These are phyloP conservation scores for Neckera pumila DNA, from an alignment of 225 moss, liverwort and hornwort genomes.

Conservation along the genomic window DNA sequence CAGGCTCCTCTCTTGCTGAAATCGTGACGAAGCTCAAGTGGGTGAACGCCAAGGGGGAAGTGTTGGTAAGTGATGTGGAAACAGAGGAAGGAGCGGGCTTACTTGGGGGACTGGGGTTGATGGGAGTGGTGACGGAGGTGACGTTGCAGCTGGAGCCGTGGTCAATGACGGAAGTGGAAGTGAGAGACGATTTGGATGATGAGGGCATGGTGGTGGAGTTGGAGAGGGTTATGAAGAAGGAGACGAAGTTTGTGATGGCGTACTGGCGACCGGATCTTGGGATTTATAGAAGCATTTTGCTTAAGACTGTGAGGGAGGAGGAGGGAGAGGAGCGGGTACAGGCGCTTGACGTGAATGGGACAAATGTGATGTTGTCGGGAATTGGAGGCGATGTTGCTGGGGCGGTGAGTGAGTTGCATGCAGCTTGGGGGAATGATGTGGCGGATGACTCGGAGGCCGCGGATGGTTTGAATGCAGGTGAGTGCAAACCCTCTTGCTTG, in stretches of 20 bases:
- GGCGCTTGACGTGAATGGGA: constrained; percentile 6
- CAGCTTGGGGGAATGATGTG: constrained; percentile 16
- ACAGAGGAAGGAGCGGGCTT: constrained; percentile 16
- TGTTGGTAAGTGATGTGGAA: constrained; percentile 4
- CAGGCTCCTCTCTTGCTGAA: background rate
- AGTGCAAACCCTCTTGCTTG: background rate
- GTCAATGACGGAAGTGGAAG: constrained; percentile 28
- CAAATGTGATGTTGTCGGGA: background rate
- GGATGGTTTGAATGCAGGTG: background rate
- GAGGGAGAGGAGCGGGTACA: background rate
- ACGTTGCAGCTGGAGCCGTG: constrained; percentile 33
- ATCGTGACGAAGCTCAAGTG: constrained; percentile 15
- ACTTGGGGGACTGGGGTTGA: constrained; percentile 24
- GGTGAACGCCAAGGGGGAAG: constrained; percentile 38
- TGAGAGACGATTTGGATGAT: background rate
- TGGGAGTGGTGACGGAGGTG: constrained; percentile 44
- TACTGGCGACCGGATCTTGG: constrained; percentile 47
- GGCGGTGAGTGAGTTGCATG: background rate
- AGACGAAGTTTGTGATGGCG: constrained; percentile 9
- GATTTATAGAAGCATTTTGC: background rate
- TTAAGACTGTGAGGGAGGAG: background rate
- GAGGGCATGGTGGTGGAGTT: constrained; percentile 23
- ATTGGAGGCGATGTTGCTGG: background rate
- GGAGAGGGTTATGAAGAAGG: background rate
- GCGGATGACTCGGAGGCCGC: background rate